Evolutionary conservation across 495 filamentous ascomycete genomes (phyloP), one percentile per base, ranked within the genome.

Genomic region (Annulohypoxylon nitens): DNA sequence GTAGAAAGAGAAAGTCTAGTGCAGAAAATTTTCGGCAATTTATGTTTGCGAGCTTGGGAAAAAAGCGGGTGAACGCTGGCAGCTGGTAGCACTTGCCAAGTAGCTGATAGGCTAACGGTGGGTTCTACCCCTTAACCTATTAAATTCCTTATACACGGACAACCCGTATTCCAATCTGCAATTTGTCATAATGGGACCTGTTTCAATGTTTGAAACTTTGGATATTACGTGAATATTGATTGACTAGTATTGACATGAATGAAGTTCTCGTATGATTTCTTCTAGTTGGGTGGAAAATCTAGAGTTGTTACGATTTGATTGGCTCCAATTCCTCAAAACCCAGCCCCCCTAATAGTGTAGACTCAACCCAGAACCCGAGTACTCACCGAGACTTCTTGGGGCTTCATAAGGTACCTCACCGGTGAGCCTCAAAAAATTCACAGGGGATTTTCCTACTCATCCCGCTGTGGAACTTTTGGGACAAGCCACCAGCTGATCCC

Each of bases 401-500:
- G 18, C 18, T 12, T 51, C 20, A 43, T 43, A n/a, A 11, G 11
- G 43, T 8, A 18, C 8, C n/a, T n/a, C 1, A 47, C n/a, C 43
- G 8, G 23, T 51, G 11, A 14, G 1, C 11, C 48, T 23, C 6
- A 8, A 11, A 11, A 23, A 25, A 9, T 12, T 25, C 4, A 51
- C 11, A 11, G 48, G 11, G 47, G 3, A 18, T 2, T 59, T 25
- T 20, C 36, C 36, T 64, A 78, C n/a, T 76, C 76, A 63, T 41
- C 62, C 33, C 71, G 74, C 26, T 64, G 62, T 30, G 70, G 73
- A 8, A 78, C 67, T 34, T 71, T 73, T 14, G 86, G 86, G 20
- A 87, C 79, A 9, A 86, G 64, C 60, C 81, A 70, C 85, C 85
- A 88, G 59, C 78, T 82, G 10, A 83, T 61, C 2, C 77, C 80